Percentiles rank a stretch among this genome's conserved stretches.
phyloP scores from a whole-genome alignment of 1,284 basidiomycete species.

The Neonothopanus nambi region DNA sequence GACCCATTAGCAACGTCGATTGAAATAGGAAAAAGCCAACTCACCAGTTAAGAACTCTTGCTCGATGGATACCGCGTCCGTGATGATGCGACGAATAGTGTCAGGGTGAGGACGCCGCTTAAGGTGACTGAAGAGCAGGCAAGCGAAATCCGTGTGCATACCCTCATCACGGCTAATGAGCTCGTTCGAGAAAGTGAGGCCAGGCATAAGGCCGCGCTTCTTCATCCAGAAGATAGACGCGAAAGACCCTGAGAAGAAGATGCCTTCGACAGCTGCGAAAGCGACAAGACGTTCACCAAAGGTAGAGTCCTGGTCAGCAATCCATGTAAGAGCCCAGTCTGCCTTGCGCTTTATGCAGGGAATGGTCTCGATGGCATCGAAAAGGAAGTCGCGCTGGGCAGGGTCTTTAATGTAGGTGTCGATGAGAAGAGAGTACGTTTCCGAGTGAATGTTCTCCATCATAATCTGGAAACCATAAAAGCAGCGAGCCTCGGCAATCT shows the following conservation, averaged over 20 bases:
- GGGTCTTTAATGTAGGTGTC: conserved; percentile 97
- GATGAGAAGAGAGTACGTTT: conserved; percentile 97
- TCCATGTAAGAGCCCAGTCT: conserved; percentile 94
- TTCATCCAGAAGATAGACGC: conserved; percentile 98
- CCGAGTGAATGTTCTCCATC: conserved; percentile 98
- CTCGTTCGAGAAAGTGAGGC: conserved; percentile 96
- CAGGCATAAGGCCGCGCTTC: conserved; percentile 98
- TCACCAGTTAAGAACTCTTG: conserved; percentile 66
- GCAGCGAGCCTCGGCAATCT: conserved; percentile 92
- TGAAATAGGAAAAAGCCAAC: background rate
- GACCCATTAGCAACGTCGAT: background rate
- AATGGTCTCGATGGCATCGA: conserved; percentile 93
- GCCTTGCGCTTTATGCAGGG: conserved; percentile 92
- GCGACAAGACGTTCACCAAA: conserved; percentile 94
- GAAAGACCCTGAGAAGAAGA: conserved; percentile 97
- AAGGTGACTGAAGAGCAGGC: conserved; percentile 90
- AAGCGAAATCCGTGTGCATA: conserved; percentile 98
- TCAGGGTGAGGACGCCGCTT: conserved; percentile 66
- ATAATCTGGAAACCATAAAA: conserved; percentile 99
- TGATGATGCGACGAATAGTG: conserved; percentile 63
- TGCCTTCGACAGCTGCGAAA: conserved; percentile 96
- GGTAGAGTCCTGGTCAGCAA: conserved; percentile 78
- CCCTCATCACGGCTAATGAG: conserved; percentile 98
- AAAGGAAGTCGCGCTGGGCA: conserved; percentile 82
- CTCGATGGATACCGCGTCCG: conserved; percentile 71